Percentiles rank a stretch among this genome's conserved stretches.
Conservation (phyloP, 805 yeast species). For the Nematodospora valgi region DNA sequence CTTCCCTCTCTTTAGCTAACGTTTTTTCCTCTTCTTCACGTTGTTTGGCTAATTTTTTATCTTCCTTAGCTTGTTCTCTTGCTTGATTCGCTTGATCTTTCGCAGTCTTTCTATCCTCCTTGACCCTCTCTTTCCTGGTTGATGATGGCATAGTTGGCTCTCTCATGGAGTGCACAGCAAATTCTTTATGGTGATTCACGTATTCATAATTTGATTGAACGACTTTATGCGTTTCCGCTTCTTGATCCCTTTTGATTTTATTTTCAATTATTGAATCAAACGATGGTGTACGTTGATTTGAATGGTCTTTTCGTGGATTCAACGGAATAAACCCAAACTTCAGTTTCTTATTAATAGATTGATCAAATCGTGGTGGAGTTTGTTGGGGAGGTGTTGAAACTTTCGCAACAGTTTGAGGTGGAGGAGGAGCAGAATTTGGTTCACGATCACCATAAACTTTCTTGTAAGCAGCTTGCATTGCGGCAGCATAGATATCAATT, state of each 20-base stretch:
- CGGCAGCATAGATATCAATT: constrained; percentile 53
- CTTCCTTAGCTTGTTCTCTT: constrained; percentile 14
- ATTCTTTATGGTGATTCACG: constrained; percentile 30
- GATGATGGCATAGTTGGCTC: constrained; percentile 13
- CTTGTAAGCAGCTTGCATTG: constrained; percentile 52
- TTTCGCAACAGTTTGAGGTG: background rate
- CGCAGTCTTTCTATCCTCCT: constrained; percentile 17
- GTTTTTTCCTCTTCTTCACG: constrained; percentile 14
- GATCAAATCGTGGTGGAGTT: background rate
- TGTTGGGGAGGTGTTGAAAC: background rate
- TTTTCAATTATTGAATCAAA: constrained; percentile 7
- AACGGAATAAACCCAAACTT: constrained; percentile 8
- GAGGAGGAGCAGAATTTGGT: constrained; percentile 2
- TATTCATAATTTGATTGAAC: constrained; percentile 17
- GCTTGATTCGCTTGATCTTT: constrained; percentile 15
- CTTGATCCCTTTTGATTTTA: constrained; percentile 5
- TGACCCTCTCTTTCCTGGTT: constrained; percentile 5
- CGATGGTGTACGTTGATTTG: constrained; percentile 3
- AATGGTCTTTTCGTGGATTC: constrained; percentile 2
- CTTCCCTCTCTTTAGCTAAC: constrained; percentile 9
- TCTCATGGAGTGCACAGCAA: constrained; percentile 30
- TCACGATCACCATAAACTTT: constrained; percentile 49
- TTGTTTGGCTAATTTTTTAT: constrained; percentile 12
- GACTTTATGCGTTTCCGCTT: constrained; percentile 10
- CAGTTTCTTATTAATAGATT: constrained; percentile 3